Evolutionary conservation across 139 green algal species (phyloP).

Genomic region (Tetradesmus obliquus): DNA sequence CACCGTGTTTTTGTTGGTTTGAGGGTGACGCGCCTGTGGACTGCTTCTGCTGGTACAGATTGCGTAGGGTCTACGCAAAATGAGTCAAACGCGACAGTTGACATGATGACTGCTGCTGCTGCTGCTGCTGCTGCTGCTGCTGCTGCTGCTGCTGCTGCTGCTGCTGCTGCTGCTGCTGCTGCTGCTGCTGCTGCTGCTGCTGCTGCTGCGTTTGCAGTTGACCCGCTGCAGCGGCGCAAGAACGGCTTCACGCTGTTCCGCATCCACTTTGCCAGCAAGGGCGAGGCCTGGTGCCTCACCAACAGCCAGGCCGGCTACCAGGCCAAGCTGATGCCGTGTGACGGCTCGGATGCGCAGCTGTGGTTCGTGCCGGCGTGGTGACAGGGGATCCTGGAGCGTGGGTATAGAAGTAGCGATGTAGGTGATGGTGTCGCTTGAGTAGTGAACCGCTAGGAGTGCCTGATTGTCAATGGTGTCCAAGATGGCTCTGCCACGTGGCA

Average conservation of each 20-base stretch:
- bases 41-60: background rate
- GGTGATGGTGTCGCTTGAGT: too few relatives aligned
- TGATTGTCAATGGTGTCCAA: too few relatives aligned
- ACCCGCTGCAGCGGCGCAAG: conserved; percentile 8
- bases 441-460: too few relatives aligned
- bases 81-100: too few relatives aligned
- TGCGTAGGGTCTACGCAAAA: background rate
- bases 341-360: conserved; percentile 1
- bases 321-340: background rate
- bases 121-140: too few relatives aligned
- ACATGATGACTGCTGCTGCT: too few relatives aligned
- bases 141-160: too few relatives aligned
- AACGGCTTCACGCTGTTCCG: conserved; percentile 23
- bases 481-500: too few relatives aligned
- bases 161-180: too few relatives aligned
- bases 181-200: background rate
- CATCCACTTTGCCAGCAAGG: conserved; percentile 24
- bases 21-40: background rate
- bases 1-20: too few relatives aligned
- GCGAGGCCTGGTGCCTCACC: conserved; percentile 26
- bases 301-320: background rate
- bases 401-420: background rate
- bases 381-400: background rate
- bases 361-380: conserved; percentile 36
- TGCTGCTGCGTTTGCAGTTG: background rate